Evolutionary conservation across 2,329 filamentous ascomycete genomes (phyloP), one percentile per base, ranked within the genome.

Genomic region (Aspergillus cejpii): DNA sequence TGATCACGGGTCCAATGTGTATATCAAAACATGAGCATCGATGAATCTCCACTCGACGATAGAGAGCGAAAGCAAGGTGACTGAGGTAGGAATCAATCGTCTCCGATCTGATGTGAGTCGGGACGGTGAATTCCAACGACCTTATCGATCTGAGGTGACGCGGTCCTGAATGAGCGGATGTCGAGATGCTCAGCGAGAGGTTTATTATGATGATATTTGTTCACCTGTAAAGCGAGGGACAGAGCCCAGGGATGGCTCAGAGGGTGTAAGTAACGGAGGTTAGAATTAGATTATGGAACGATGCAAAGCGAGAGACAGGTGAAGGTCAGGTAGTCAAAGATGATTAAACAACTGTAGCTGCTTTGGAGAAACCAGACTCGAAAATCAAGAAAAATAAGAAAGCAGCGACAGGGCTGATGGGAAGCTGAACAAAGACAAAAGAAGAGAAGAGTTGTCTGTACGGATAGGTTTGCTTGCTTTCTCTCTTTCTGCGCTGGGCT

Each of bases 1-100:
- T 15, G 5, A 34, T 34, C 17, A 15, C 10, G 17, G 28, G 17
- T 20, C 5, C 17, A 12, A 11, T 80, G 83, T 56, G 73, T 74
- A 83, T 56, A 73, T 74, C 24, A 46, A 28, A 37, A 17, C 36
- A 40, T 39, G 37, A 33, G 21, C 10, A 34, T 20, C 5, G 17
- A 6, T 20, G 8, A 5, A 34, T 11, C 15, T 34, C 3, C 31
- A 19, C 31, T 17, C 11, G 17, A 20, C 2, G 31, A 12, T 6
- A 20, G 31, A 19, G 17, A 19, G 4, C 31, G 10, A 34, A 20
- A 15, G 3, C 17, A 11, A 5, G 17, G 23, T 20, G 23, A 39
- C 37, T 14, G 20, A 24, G 33, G n/a, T 33, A 33, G 15, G 29
- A 17, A 34, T 34, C 23, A n/a, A n/a, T n/a, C 17, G 1, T 34